A percentile compares a stretch with the other conserved stretches of the same genome.
Evolutionary conservation across 78 protist genomes (phyloP).

Genomic region (Dictyostelium capitatum): DNA sequence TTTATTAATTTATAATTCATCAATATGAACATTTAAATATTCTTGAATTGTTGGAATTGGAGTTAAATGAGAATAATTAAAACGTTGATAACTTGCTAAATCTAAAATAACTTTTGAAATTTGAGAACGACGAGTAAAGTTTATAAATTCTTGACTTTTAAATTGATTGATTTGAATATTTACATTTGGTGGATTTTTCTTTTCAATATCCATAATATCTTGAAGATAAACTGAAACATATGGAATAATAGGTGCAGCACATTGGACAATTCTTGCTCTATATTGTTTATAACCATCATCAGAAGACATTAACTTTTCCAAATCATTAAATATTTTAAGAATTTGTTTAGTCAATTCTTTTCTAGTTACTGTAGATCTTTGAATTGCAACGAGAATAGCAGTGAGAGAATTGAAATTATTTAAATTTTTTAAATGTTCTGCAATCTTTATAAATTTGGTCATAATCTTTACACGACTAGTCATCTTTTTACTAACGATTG

Average conservation of each 20-base stretch:
- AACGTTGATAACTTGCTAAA: constrained; percentile 11
- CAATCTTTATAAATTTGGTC: constrained; percentile 47
- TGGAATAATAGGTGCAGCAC: constrained; percentile 66
- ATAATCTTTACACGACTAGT: constrained; percentile 35
- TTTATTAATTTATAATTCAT: not conserved
- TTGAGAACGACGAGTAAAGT: constrained; percentile 14
- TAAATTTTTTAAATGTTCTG: constrained; percentile 27
- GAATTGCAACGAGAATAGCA: constrained; percentile 4
- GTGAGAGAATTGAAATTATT: constrained; percentile 67
- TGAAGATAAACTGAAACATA: constrained; percentile 70
- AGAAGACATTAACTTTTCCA: not conserved
- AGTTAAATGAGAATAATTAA: not conserved
- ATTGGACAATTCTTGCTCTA: not conserved
- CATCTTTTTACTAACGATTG: constrained; percentile 4
- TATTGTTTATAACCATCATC: constrained; percentile 3
- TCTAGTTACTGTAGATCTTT: not conserved
- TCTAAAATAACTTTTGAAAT: constrained; percentile 17
- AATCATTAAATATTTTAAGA: not conserved
- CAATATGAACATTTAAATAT: constrained; percentile 24
- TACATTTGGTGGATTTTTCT: constrained; percentile 23
- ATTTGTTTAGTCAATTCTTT: constrained; percentile 19
- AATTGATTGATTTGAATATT: not conserved
- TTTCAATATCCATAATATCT: constrained; percentile 50
- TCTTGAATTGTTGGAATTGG: constrained; percentile 34
- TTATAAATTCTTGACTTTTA: constrained; percentile 8